phyloP scores from a whole-genome alignment of 2,329 filamentous ascomycete species.

The Rhynchosporium graminicola region DNA sequence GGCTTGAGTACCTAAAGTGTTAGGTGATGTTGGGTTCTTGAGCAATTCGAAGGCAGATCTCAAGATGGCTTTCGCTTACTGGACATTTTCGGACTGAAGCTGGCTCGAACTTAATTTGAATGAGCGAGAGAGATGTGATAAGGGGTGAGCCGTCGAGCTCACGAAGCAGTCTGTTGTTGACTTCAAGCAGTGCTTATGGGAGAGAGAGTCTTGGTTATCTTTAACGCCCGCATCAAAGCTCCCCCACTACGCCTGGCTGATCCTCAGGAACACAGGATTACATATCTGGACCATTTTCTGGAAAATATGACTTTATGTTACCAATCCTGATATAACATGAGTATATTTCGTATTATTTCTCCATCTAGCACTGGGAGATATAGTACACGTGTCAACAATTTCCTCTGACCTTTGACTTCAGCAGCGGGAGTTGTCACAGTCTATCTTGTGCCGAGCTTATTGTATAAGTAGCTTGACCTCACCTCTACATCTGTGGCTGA shows the following conservation, averaged over 20 bases:
- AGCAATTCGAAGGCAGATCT: background rate
- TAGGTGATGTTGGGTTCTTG: background rate
- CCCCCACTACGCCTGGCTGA: background rate
- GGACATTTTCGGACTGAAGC: conserved; percentile 24
- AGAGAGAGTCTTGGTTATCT: background rate
- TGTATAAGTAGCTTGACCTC: background rate
- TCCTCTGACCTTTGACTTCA: background rate
- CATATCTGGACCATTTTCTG: too few relatives aligned
- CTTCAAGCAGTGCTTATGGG: background rate
- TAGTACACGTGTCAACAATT: too few relatives aligned
- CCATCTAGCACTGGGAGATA: too few relatives aligned
- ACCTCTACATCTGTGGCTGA: background rate
- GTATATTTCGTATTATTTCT: too few relatives aligned
- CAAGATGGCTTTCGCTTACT: conserved; percentile 27
- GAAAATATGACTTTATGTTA: too few relatives aligned
- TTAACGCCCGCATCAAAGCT: background rate
- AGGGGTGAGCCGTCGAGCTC: background rate
- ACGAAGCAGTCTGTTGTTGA: background rate
- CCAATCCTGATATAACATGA: too few relatives aligned
- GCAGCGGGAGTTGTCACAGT: background rate
- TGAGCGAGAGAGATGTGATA: background rate
- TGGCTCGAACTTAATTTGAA: conserved; percentile 9
- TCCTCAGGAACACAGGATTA: background rate
- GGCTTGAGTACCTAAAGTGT: background rate
- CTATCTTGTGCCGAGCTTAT: background rate